A percentile compares a stretch with the other conserved stretches of the same genome.
Evolutionary conservation across 129 eudicot genomes (phyloP).

Genomic region (Flaveria trinervia): DNA sequence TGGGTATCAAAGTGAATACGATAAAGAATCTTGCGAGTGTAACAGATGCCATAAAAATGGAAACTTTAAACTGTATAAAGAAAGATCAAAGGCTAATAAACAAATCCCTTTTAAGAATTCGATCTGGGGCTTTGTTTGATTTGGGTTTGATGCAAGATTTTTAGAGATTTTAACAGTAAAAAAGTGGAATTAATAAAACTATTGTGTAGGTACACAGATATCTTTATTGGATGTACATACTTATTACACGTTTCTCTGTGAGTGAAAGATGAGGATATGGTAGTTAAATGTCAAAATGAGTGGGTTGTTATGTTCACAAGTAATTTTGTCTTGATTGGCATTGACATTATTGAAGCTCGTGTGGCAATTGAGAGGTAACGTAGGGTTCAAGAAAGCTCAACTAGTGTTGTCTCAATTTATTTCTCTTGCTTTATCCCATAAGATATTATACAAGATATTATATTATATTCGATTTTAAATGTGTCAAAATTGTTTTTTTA

Average conservation of each 20-base stretch:
- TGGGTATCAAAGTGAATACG: slow-evolving; percentile 41
- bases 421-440: too few relatives aligned
- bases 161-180: background rate
- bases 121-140: slow-evolving; percentile 22
- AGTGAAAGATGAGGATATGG: background rate
- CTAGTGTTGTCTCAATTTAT: background rate
- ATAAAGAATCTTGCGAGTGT: slow-evolving; percentile 27
- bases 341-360: slow-evolving; percentile 15
- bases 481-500: too few relatives aligned
- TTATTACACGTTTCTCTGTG: slow-evolving; percentile 5
- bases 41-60: slow-evolving; percentile 29
- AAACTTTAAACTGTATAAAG: slow-evolving; percentile 18
- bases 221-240: slow-evolving; percentile 10
- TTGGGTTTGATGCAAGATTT: background rate
- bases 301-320: slow-evolving; percentile 2
- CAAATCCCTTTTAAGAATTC: background rate
- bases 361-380: slow-evolving; percentile 13
- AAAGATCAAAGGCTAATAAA: slow-evolving; percentile 21
- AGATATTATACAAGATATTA: too few relatives aligned
- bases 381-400: slow-evolving; percentile 16
- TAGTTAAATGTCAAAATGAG: slow-evolving; percentile 14
- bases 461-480: too few relatives aligned
- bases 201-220: slow-evolving; percentile 20
- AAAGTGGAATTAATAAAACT: background rate
- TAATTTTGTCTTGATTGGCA: slow-evolving; percentile 9